Percentiles rank a stretch among this genome's conserved stretches.
These are phyloP conservation scores for Infundibulicybe gibba DNA, from an alignment of 768 basidiomycete genomes.

Conservation along the genomic window DNA sequence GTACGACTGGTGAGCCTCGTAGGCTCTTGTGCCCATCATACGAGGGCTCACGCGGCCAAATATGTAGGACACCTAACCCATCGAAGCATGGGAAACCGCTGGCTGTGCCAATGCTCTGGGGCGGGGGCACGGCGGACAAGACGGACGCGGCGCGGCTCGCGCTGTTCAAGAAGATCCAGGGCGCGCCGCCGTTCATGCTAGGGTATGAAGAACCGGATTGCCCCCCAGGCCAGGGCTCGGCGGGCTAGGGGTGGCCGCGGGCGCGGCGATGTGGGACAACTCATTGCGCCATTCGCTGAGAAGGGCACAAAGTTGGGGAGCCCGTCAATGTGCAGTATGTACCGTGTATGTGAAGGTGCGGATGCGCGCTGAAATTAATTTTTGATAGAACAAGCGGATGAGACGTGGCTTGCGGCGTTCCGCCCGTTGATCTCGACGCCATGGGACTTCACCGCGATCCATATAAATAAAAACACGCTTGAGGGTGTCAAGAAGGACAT, in stretches of 20 bases:
- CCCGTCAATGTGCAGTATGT: conserved; percentile 47
- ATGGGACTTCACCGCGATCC: conserved; percentile 46
- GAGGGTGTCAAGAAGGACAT: conserved; percentile 40
- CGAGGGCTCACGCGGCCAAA: not conserved
- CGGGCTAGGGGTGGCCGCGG: conserved; percentile 38
- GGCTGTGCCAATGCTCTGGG: conserved; percentile 47
- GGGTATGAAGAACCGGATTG: conserved; percentile 49
- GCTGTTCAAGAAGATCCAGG: conserved; percentile 29
- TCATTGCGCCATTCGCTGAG: conserved; percentile 37
- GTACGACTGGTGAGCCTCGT: conserved; percentile 40
- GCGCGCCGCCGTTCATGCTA: conserved; percentile 33
- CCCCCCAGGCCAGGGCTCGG: conserved; percentile 37
- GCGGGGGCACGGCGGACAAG: conserved; percentile 32
- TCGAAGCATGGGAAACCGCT: conserved; percentile 34
- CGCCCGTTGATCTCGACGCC: conserved; percentile 28
- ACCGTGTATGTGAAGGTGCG: not conserved
- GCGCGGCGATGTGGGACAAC: conserved; percentile 34
- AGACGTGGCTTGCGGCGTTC: conserved; percentile 43
- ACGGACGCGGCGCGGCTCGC: conserved; percentile 34
- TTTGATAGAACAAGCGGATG: conserved; percentile 39
- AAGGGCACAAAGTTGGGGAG: conserved; percentile 39
- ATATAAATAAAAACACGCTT: conserved; percentile 45
- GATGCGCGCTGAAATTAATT: not conserved
- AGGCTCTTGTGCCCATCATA: not conserved
- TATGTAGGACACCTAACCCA: conserved; percentile 34